Evolutionary conservation across 306 rosid species (phyloP).

Genomic region (Glycine tomentella): DNA sequence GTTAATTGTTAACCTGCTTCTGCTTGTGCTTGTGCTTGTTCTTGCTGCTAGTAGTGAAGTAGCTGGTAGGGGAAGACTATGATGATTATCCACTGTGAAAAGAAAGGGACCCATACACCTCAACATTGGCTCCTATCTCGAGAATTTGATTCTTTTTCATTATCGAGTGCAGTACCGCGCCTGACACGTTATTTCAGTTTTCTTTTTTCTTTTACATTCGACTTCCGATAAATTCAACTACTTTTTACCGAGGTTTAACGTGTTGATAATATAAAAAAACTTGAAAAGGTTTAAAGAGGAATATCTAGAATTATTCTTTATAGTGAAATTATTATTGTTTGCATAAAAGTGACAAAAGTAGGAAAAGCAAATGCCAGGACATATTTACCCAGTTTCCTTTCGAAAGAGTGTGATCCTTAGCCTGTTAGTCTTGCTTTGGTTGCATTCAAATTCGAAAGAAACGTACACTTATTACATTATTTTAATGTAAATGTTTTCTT

Average conservation of each 20-base stretch:
- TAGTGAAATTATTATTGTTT: not conserved
- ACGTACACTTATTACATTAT: no score
- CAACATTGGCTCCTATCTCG: slow-evolving; percentile 17
- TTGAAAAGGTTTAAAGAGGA: no score
- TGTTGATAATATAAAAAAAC: no score
- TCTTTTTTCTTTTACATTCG: not conserved
- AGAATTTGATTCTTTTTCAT: slow-evolving; percentile 14
- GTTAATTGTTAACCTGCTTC: not conserved
- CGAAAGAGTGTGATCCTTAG: not conserved
- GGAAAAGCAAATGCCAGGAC: not conserved
- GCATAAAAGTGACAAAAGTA: not conserved
- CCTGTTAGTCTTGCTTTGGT: no score
- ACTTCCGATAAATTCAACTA: not conserved
- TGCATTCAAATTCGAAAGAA: no score
- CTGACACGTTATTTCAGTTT: slow-evolving; percentile 17
- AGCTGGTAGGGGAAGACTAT: not conserved
- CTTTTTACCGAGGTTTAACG: not conserved
- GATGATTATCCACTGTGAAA: not conserved
- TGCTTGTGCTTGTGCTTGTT: not conserved
- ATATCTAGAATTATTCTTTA: no score
- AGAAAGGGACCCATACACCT: slow-evolving; percentile 22
- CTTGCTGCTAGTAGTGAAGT: no score
- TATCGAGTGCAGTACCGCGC: not conserved
- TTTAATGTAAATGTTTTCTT: no score
- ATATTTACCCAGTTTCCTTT: not conserved